Evolutionary conservation across 2,329 filamentous ascomycete genomes (phyloP).

Genomic region (Teratosphaeria epicoccoides): DNA sequence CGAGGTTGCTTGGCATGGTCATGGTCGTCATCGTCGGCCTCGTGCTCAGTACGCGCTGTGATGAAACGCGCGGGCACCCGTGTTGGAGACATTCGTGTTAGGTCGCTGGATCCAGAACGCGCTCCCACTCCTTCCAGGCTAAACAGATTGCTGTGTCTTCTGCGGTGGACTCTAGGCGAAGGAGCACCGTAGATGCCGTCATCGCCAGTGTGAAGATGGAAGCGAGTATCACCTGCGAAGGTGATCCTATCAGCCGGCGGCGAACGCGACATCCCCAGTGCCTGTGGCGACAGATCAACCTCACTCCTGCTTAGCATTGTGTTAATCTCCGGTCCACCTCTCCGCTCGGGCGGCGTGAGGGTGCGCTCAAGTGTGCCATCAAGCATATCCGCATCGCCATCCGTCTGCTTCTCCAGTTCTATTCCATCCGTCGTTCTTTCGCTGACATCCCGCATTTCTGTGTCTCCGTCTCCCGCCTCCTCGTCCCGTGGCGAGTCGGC

Average conservation of each 20-base stretch:
- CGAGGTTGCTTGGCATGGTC: neutral
- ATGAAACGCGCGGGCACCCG: neutral
- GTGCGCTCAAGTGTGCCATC: constrained; percentile 5
- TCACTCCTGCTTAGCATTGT: constrained; percentile 2
- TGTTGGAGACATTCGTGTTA: constrained; percentile 8
- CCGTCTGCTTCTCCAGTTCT: neutral
- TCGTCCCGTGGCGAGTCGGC: neutral
- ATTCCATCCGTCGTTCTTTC: constrained; percentile 25
- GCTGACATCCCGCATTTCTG: constrained; percentile 29
- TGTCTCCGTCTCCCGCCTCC: neutral
- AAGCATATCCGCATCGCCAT: neutral
- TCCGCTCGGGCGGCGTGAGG: constrained; percentile 7
- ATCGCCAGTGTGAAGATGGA: constrained; percentile 19
- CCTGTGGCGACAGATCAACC: neutral
- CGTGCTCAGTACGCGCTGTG: no score
- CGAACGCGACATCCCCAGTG: neutral
- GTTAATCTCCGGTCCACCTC: constrained; percentile 12
- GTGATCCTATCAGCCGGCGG: constrained; percentile 11
- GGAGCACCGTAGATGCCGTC: constrained; percentile 11
- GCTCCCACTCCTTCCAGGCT: constrained; percentile 28
- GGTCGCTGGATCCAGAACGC: constrained; percentile 17
- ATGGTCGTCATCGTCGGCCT: neutral
- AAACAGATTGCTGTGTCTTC: constrained; percentile 17
- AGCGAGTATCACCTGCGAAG: constrained; percentile 22
- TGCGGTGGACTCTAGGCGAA: constrained; percentile 1